Evolutionary conservation across 192 early-diverging fungal genomes (phyloP).

Genomic region (Coemansia javaensis): DNA sequence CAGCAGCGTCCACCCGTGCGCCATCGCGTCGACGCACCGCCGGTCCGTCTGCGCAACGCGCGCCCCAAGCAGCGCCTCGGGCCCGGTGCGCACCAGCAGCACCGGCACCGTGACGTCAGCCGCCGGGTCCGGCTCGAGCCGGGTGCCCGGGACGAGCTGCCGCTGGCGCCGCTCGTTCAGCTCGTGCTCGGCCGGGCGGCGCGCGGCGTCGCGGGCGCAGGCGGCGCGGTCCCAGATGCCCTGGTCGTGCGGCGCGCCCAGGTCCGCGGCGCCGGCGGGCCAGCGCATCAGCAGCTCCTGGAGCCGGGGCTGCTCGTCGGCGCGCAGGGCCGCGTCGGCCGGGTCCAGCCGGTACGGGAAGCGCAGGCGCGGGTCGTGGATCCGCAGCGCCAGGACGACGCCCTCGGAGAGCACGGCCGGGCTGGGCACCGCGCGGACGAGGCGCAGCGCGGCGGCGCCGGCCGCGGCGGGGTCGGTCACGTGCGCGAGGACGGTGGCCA

Average conservation of each 20-base stretch:
- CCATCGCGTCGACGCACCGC: slow-evolving; percentile 24
- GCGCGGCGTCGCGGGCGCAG: slow-evolving; percentile 38
- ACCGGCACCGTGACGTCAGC: slow-evolving; percentile 70
- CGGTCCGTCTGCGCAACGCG: slow-evolving; percentile 43
- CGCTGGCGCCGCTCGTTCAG: slow-evolving; percentile 57
- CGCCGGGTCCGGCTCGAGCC: slow-evolving; percentile 44
- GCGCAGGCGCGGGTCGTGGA: slow-evolving; percentile 79
- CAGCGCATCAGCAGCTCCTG: slow-evolving; percentile 53
- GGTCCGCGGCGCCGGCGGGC: slow-evolving; percentile 52
- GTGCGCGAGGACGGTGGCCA: slow-evolving; percentile 60
- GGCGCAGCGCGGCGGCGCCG: slow-evolving; percentile 8
- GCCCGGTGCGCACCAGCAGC: slow-evolving; percentile 73
- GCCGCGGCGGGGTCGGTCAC: neutral
- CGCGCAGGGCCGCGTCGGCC: neutral
- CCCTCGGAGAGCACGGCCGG: slow-evolving; percentile 74
- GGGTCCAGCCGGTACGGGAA: slow-evolving; percentile 31
- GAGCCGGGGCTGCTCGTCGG: slow-evolving; percentile 18
- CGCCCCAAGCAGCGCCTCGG: slow-evolving; percentile 26
- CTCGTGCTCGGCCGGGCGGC: slow-evolving; percentile 50
- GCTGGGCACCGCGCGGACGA: slow-evolving; percentile 43
- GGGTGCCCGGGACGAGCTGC: slow-evolving; percentile 68
- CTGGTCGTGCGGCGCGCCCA: slow-evolving; percentile 6
- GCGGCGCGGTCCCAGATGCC: slow-evolving; percentile 57
- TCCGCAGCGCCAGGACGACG: slow-evolving; percentile 70
- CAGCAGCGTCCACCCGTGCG: slow-evolving; percentile 77